A percentile compares a stretch with the other conserved stretches of the same genome.
These are phyloP conservation scores for Rhizoctonia solani DNA, from an alignment of 1,284 basidiomycete genomes.

Conservation along the genomic window DNA sequence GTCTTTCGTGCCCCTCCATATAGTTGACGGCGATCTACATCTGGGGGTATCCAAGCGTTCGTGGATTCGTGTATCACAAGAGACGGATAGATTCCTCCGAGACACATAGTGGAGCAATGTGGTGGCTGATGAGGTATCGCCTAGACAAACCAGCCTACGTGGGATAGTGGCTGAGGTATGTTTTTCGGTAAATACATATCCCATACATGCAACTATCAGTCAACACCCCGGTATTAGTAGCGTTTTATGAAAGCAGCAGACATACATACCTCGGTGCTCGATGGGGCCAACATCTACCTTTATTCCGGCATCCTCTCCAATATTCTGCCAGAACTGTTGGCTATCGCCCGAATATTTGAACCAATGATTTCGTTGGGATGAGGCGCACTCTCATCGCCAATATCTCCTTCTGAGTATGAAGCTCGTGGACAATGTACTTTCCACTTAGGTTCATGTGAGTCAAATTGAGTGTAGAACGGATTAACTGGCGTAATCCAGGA, in stretches of 20 bases:
- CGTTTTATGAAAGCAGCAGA: neutral
- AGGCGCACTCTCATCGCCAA: conserved; percentile 50
- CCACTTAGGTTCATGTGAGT: conserved; percentile 69
- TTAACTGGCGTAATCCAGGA: conserved; percentile 73
- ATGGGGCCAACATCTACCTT: conserved; percentile 79
- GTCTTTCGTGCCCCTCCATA: conserved; percentile 49
- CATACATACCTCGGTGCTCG: conserved; percentile 69
- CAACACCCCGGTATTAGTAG: conserved; percentile 7
- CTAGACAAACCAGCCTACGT: conserved; percentile 75
- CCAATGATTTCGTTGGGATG: conserved; percentile 74
- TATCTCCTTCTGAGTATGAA: conserved; percentile 53
- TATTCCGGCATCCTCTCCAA: conserved; percentile 56
- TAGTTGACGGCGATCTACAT: conserved; percentile 51
- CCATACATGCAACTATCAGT: conserved; percentile 75
- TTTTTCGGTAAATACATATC: conserved; percentile 77
- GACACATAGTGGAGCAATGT: conserved; percentile 61
- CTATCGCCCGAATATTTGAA: conserved; percentile 62
- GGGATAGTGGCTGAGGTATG: conserved; percentile 62
- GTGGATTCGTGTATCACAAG: conserved; percentile 80
- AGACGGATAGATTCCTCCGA: conserved; percentile 27
- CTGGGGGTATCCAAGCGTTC: conserved; percentile 71
- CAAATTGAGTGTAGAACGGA: conserved; percentile 72
- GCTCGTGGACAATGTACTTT: conserved; percentile 80
- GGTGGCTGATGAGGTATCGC: conserved; percentile 71
- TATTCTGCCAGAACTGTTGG: conserved; percentile 72